A percentile compares a stretch with the other conserved stretches of the same genome.
Conservation (phyloP, 208 protist species). For the Wallacemonas sp. region DNA sequence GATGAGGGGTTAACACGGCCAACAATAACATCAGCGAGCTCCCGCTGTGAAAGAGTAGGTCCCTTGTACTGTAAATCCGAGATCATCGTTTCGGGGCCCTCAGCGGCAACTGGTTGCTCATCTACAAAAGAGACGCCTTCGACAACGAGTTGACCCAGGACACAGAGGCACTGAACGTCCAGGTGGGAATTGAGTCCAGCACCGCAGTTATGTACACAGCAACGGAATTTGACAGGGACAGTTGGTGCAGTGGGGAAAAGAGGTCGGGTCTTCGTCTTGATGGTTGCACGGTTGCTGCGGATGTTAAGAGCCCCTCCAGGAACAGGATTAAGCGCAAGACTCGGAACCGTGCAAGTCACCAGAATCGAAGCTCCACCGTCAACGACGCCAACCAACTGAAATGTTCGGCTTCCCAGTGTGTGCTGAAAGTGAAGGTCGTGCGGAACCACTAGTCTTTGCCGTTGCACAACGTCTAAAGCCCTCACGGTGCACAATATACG, state of each 20-base stretch:
- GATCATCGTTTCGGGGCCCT: not conserved
- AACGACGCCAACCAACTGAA: not conserved
- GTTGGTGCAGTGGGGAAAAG: not conserved
- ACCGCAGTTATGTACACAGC: slow-evolving; percentile 2
- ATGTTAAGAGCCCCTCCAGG: not conserved
- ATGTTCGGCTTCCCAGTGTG: not conserved
- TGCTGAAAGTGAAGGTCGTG: no score
- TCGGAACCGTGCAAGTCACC: slow-evolving; percentile 22
- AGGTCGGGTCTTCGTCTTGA: not conserved
- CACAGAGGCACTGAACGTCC: slow-evolving; percentile 15
- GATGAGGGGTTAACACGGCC: not conserved
- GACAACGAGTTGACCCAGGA: slow-evolving; percentile 30
- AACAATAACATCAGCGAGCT: slow-evolving; percentile 5
- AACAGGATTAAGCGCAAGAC: slow-evolving; percentile 5
- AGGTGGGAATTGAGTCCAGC: slow-evolving; percentile 22
- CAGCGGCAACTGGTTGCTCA: not conserved
- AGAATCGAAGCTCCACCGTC: not conserved
- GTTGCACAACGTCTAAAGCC: no score
- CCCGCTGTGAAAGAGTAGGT: not conserved
- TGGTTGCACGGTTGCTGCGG: not conserved
- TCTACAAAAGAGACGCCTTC: slow-evolving; percentile 30
- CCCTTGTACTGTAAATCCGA: slow-evolving; percentile 17
- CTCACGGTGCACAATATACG: not conserved
- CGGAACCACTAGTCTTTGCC: no score
- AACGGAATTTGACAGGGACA: slow-evolving; percentile 20